Evolutionary conservation across 306 rosid genomes (phyloP).

Genomic region (Medicago ruthenica): DNA sequence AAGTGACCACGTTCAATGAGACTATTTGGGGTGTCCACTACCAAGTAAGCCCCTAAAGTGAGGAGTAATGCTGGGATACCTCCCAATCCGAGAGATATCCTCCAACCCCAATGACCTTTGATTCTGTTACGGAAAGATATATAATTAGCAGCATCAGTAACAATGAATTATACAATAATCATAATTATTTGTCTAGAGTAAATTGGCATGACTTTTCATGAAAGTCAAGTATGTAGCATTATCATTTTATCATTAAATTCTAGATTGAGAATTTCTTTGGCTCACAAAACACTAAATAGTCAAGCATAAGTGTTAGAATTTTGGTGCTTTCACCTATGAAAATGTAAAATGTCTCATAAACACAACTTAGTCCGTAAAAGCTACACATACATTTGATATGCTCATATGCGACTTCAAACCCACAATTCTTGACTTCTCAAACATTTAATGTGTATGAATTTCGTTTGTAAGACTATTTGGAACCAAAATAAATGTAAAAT

Average conservation of each 20-base stretch:
- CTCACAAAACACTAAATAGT: background rate
- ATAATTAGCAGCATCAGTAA: background rate
- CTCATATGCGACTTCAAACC: no score
- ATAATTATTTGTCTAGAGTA: no score
- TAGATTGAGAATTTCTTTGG: background rate
- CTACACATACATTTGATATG: no score
- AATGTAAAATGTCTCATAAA: no score
- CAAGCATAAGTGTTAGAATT: background rate
- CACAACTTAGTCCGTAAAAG: no score
- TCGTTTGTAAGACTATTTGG: no score
- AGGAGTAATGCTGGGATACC: conserved; percentile 80
- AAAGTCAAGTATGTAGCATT: background rate
- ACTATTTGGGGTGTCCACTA: conserved; percentile 91
- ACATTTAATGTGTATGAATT: background rate
- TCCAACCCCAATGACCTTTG: conserved; percentile 93
- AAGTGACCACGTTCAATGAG: conserved; percentile 79
- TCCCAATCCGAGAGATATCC: conserved; percentile 82
- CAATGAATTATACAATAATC: background rate
- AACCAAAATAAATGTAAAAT: no score
- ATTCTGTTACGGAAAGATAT: conserved; percentile 51
- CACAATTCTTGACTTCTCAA: no score
- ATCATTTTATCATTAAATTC: background rate
- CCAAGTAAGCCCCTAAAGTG: conserved; percentile 72
- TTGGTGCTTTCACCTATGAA: no score
- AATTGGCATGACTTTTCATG: background rate